Evolutionary conservation across 257 asterid genomes (phyloP).

Genomic region (Jaltomata sinuosa): DNA sequence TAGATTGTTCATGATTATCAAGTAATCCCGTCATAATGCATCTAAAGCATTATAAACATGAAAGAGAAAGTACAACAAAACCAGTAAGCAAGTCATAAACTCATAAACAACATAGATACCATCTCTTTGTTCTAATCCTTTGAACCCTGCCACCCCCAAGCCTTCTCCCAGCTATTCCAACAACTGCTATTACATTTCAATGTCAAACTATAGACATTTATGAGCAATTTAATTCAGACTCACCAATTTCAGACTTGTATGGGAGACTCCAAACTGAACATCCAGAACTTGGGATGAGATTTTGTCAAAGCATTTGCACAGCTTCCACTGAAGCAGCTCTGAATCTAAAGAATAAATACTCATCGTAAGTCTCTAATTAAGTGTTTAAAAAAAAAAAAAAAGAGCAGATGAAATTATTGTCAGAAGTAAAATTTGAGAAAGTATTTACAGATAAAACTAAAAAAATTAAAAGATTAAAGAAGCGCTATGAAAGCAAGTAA

Average conservation of each 20-base stretch:
- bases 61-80: not conserved
- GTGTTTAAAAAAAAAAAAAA: not conserved
- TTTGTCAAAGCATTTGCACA: conserved; percentile 56
- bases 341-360: conserved; percentile 33
- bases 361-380: conserved; percentile 5
- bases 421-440: not conserved
- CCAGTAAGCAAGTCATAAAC: not conserved
- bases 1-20: not conserved
- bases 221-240: conserved; percentile 17
- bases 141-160: not conserved
- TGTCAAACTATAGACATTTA: not conserved
- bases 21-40: not conserved
- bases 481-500: not conserved
- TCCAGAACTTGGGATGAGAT: conserved; percentile 50
- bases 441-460: not conserved
- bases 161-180: not conserved
- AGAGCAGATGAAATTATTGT: not conserved
- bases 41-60: not conserved
- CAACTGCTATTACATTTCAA: not conserved
- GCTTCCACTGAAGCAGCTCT: conserved; percentile 52
- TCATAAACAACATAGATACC: not conserved
- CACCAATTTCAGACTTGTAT: conserved; percentile 68
- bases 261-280: conserved; percentile 63
- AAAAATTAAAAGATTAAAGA: not conserved
- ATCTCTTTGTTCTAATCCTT: not conserved